Evolutionary conservation across 2,329 filamentous ascomycete genomes (phyloP).

Genomic region (Calycina herbarum): DNA sequence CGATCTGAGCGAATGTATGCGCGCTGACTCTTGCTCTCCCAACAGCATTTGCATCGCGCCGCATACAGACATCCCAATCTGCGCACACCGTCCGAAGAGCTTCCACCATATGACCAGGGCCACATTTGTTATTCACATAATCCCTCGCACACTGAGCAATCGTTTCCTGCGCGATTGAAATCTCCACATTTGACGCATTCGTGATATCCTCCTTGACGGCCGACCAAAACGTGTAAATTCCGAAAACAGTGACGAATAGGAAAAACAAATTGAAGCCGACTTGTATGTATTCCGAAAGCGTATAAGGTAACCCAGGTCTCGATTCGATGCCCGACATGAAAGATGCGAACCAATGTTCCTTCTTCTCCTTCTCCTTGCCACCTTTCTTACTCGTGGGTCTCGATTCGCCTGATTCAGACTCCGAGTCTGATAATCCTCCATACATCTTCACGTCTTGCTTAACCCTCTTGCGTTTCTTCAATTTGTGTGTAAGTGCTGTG

Average conservation of each 20-base stretch:
- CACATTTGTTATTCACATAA: conserved; percentile 76
- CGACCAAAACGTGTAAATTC: conserved; percentile 34
- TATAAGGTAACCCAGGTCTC: conserved; percentile 64
- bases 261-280: conserved; percentile 52
- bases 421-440: conserved; percentile 38
- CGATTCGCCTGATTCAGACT: conserved; percentile 39
- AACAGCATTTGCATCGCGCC: conserved; percentile 73
- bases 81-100: conserved; percentile 73
- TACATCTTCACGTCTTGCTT: conserved; percentile 45
- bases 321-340: conserved; percentile 63
- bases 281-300: conserved; percentile 67
- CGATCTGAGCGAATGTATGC: conserved; percentile 85
- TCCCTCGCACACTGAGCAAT: conserved; percentile 79
- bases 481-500: conserved; percentile 50
- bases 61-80: conserved; percentile 86
- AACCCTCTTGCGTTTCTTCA: conserved; percentile 47
- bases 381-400: conserved; percentile 39
- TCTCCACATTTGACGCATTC: conserved; percentile 55
- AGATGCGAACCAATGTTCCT: conserved; percentile 44
- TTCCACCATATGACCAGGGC: conserved; percentile 63
- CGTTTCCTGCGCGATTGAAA: conserved; percentile 69
- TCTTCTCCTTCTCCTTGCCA: conserved; percentile 37
- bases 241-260: conserved; percentile 44
- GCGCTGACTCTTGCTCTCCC: conserved; percentile 80
- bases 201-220: conserved; percentile 38